Evolutionary conservation across 2,329 filamentous ascomycete genomes (phyloP), one percentile per base, ranked within the genome.

Genomic region (Coniochaeta pulveracea): DNA sequence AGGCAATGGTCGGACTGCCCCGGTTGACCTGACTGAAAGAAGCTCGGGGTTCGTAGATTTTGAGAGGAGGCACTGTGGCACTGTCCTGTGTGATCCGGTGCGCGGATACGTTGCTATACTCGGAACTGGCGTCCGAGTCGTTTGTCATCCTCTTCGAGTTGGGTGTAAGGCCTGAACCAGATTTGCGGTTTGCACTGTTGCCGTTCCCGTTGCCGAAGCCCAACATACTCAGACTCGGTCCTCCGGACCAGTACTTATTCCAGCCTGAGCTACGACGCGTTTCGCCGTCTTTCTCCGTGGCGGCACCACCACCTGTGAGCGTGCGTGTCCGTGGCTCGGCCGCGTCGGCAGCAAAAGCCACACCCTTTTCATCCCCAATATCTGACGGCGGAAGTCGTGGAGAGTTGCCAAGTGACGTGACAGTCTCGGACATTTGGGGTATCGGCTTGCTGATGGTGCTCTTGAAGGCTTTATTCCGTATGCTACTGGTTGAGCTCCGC

Each of bases 231-330:
- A 79, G 57, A 6, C 76, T 70, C 43, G 78, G 81, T 34, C 80
- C 80, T 33, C 78, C 79, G 10, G 79, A 82, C 71, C 81, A 85
- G 55, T 85, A 85, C 34, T 73, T 63, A 52, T 83, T 84, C 80
- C 80, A 85, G 30, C 79, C 79, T 4, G 79, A 84, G 45, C 77
- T 83, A 47, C 73, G 66, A 35, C 75, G 65, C 14, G 62, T 57
- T 27, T 56, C 57, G 31, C 61, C 64, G 32, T 66, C 50, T 34
- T 45, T 43, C 28, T 56, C 40, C 40, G 46, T 49, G 55, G 40
- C 40, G 43, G 39, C 35, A 19, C 28, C 28, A 58, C 37, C 40
- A 51, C 39, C 47, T 51, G 40, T 25, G 51, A 49, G 36, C 55
- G 59, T 37, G 58, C 59, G 41, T 19, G 38, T 36, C 37, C 37